phyloP scores from a whole-genome alignment of 768 basidiomycete genomes.

The Tricholoma sp. region DNA sequence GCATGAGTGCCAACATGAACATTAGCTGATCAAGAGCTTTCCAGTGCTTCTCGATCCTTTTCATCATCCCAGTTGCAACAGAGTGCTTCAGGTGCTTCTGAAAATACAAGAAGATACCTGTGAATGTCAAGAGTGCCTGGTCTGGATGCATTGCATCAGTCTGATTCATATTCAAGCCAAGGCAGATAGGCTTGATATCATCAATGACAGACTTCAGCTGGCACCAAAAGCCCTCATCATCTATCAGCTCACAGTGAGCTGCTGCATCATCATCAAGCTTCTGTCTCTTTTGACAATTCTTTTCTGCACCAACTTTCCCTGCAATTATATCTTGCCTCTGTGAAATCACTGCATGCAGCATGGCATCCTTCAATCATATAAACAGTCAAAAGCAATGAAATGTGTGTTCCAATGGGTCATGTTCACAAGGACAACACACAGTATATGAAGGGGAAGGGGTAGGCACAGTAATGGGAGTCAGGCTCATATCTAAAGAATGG shows the following conservation, averaged over 20 bases:
- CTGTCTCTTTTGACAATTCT: too few relatives aligned
- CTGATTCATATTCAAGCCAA: too few relatives aligned
- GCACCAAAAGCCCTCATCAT: conserved; percentile 15
- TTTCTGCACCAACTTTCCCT: conserved; percentile 25
- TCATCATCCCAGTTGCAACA: conserved; percentile 18
- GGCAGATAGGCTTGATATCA: conserved; percentile 24
- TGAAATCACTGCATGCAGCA: conserved; percentile 17
- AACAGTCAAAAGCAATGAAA: too few relatives aligned
- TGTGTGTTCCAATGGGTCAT: conserved; percentile 25
- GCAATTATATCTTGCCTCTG: conserved; percentile 16
- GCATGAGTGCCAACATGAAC: conserved; percentile 22
- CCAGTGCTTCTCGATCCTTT: conserved; percentile 25
- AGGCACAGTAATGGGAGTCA: too few relatives aligned
- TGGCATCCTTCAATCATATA: conserved; percentile 17
- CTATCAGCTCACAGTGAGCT: too few relatives aligned
- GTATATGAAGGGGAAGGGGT: too few relatives aligned
- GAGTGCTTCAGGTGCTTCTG: conserved; percentile 17
- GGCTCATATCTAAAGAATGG: too few relatives aligned
- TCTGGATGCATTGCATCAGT: too few relatives aligned
- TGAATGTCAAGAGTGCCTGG: conserved; percentile 23
- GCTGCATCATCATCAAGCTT: conserved; percentile 14
- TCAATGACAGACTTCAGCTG: conserved; percentile 15
- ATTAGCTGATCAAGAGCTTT: too few relatives aligned
- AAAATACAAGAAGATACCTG: too few relatives aligned
- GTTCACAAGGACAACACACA: conserved; percentile 23